Percentiles rank a stretch among this genome's conserved stretches.
Evolutionary conservation across 2,329 filamentous ascomycete species (phyloP).

Genomic region (Neonectria magnoliae): DNA sequence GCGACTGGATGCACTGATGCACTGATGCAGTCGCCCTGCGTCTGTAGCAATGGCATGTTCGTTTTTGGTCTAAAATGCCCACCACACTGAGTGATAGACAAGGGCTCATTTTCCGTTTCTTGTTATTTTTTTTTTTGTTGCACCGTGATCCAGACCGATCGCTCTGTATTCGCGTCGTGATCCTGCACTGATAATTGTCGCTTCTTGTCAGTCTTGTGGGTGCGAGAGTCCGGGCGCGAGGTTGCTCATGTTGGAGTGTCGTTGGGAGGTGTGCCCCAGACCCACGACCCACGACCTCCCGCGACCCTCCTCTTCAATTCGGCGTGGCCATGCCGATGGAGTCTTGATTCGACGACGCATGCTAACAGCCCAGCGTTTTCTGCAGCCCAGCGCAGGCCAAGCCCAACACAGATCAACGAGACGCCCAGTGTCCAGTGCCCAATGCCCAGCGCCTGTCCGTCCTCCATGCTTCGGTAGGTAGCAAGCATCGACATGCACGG

Average conservation of each 20-base stretch:
- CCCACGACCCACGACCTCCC: constrained; percentile 25
- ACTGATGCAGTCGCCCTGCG: background rate
- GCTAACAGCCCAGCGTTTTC: constrained; percentile 36
- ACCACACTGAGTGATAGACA: background rate
- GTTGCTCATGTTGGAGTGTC: constrained; percentile 16
- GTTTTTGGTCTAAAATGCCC: background rate
- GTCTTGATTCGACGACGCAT: constrained; percentile 44
- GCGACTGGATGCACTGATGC: background rate
- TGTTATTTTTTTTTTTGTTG: background rate
- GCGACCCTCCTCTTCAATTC: constrained; percentile 30
- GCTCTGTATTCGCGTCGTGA: background rate
- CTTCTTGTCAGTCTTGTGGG: constrained; percentile 9
- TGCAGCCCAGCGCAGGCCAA: constrained; percentile 26
- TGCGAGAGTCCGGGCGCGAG: constrained; percentile 6
- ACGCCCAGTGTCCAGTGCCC: background rate
- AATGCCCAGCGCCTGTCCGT: constrained; percentile 15
- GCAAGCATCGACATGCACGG: constrained; percentile 8
- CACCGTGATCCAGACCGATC: background rate
- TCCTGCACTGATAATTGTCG: background rate
- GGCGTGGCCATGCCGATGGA: constrained; percentile 37
- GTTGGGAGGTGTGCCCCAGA: constrained; percentile 17
- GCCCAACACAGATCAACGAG: background rate
- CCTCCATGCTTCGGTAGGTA: constrained; percentile 3
- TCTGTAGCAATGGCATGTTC: background rate
- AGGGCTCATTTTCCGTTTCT: background rate